Conservation (phyloP, 2,329 filamentous ascomycete species). For the Hysterium pulicare region DNA sequence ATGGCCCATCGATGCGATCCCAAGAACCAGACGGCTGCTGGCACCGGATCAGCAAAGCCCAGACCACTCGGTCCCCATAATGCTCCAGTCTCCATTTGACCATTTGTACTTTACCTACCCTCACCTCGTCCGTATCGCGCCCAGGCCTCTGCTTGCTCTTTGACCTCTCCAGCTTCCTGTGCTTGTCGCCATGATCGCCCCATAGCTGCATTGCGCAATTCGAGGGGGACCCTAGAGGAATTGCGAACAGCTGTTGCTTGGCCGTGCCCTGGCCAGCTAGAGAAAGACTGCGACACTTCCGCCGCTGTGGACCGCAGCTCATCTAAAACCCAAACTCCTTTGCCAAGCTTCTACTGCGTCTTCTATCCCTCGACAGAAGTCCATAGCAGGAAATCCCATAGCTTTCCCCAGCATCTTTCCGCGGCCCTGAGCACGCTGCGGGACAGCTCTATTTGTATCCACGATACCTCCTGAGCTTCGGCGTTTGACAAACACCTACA, state of each 20-base stretch:
- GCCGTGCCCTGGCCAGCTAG: conserved; percentile 4
- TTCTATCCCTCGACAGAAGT: background rate
- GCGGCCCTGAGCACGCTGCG: background rate
- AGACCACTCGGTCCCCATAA: too few species aligned
- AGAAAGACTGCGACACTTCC: conserved; percentile 13
- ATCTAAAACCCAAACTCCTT: conserved; percentile 7
- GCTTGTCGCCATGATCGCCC: conserved; percentile 1
- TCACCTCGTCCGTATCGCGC: background rate
- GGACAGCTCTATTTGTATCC: background rate
- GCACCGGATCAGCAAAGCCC: too few species aligned
- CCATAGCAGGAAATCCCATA: background rate
- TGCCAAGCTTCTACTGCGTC: conserved; percentile 4
- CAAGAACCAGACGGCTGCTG: too few species aligned
- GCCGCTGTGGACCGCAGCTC: conserved; percentile 10
- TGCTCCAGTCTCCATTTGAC: background rate
- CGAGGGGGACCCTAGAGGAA: background rate
- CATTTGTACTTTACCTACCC: background rate
- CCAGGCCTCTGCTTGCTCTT: too few species aligned
- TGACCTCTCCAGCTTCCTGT: too few species aligned
- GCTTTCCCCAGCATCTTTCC: background rate
- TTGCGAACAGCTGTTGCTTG: background rate
- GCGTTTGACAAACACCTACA: background rate
- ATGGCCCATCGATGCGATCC: too few species aligned
- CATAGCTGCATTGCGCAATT: conserved; percentile 7
- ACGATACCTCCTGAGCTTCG: background rate